Evolutionary conservation across 140 eudicot genomes (phyloP), one percentile per base, ranked within the genome.

Genomic region (Senecio squalidus): DNA sequence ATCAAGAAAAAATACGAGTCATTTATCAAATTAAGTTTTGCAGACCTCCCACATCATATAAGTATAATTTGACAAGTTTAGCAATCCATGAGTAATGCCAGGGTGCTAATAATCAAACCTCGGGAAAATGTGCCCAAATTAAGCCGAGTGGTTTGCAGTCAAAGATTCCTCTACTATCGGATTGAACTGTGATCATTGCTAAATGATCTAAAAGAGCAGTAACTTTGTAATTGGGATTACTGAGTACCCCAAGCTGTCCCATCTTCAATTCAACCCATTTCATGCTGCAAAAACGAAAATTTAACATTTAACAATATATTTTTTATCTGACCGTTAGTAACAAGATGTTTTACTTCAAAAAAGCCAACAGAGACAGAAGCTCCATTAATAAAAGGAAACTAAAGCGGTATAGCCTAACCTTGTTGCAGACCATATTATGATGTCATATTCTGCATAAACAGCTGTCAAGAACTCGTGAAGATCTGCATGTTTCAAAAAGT

Each of bases 101-200:
- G 31, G 50, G 73, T 0, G n/a, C 45, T 20, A 48, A 30, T 17
- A 26, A 41, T 2, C 52, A 20, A 61, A 90, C 98, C 98, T 92
- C 78, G 4, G 96, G 96, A 60, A 87, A 84, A 60, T 74, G 92
- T 11, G 92, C 92, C 98, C 98, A 92, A 64, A 92, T 92, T 72
- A 92, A 72, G 38, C 98, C 98, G n/a, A 92, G 95, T 21, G 98
- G 98, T 62, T 92, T 92, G 83, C 98, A 92, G 69, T 92, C 92
- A 62, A 92, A 84, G 54, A 81, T 74, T 6, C 96, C 95, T 49
- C 86, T 85, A 62, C 84, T 71, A 51, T 92, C 96, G 58, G 98
- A 87, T 52, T 81, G 95, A 64, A 92, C 96, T 15, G 93, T 92
- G 75, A 92, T 92, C 98, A 92, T 92, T 60, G 95, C 98, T 54